Percentiles rank a stretch among this genome's conserved stretches.
phyloP scores from a whole-genome alignment of 495 filamentous ascomycete species.

The Monascus purpureus region DNA sequence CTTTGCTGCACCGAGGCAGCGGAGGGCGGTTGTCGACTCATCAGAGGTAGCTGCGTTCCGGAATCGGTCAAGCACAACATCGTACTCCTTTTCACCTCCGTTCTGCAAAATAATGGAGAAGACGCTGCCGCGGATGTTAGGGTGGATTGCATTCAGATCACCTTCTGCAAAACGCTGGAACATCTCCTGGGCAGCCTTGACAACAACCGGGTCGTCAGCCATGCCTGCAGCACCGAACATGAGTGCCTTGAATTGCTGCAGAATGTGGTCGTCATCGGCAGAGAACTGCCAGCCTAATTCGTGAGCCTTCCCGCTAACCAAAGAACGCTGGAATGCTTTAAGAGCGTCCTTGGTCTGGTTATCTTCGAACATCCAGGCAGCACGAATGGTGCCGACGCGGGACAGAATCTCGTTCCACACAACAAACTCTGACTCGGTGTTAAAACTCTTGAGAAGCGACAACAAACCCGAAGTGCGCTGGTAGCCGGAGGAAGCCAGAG shows the following conservation, averaged over 20 bases:
- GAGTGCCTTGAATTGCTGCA: conserved; percentile 68
- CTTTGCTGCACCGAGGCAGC: conserved; percentile 68
- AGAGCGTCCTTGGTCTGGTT: conserved; percentile 56
- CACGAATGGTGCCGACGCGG: conserved; percentile 58
- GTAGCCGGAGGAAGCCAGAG: conserved; percentile 79
- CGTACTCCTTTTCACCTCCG: conserved; percentile 49
- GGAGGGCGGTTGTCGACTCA: conserved; percentile 90
- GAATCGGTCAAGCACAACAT: conserved; percentile 70
- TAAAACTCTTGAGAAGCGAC: conserved; percentile 72
- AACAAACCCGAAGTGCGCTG: conserved; percentile 85
- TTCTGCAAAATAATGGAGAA: conserved; percentile 49
- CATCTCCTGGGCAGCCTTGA: conserved; percentile 48
- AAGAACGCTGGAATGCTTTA: conserved; percentile 62
- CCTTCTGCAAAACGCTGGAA: conserved; percentile 47
- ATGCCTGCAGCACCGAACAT: conserved; percentile 49
- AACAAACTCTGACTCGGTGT: conserved; percentile 72
- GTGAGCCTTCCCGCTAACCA: conserved; percentile 66
- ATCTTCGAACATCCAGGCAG: conserved; percentile 83
- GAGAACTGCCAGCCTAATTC: conserved; percentile 79
- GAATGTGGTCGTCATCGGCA: conserved; percentile 69
- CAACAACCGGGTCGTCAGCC: conserved; percentile 43
- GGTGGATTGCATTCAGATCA: conserved; percentile 46
- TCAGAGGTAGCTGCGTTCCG: conserved; percentile 75
- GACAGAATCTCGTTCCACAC: conserved; percentile 88
- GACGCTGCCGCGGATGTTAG: conserved; percentile 50